phyloP scores from a whole-genome alignment of 2,329 filamentous ascomycete genomes.

The Didymella pomorum region DNA sequence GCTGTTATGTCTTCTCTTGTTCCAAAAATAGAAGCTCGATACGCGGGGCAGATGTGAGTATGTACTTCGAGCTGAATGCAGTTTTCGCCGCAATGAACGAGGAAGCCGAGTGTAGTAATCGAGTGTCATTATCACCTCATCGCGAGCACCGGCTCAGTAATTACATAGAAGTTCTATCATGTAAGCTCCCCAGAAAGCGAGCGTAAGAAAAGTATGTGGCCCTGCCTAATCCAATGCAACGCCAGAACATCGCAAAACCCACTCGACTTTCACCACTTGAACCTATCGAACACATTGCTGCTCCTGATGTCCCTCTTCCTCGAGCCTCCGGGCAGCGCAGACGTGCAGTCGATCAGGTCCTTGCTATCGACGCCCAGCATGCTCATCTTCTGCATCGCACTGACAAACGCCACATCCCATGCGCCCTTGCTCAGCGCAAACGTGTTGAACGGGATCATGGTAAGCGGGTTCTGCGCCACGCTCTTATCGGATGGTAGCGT shows the following conservation, averaged over 20 bases:
- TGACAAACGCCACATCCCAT: slow-evolving; percentile 46
- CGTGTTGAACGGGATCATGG: slow-evolving; percentile 28
- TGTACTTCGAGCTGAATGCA: too few species aligned
- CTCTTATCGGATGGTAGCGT: slow-evolving; percentile 41
- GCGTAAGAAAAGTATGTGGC: slow-evolving; percentile 5
- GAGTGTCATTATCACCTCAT: slow-evolving; percentile 2
- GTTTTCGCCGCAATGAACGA: too few species aligned
- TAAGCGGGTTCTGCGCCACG: slow-evolving; percentile 35
- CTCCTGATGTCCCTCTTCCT: slow-evolving; percentile 43
- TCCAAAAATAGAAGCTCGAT: too few species aligned
- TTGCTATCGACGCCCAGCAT: slow-evolving; percentile 41
- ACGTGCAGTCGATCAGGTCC: slow-evolving; percentile 45
- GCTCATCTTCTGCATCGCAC: slow-evolving; percentile 48
- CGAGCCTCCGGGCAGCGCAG: slow-evolving; percentile 42
- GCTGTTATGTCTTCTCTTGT: too few species aligned
- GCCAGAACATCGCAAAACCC: not conserved
- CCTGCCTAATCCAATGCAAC: not conserved
- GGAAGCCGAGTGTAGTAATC: too few species aligned
- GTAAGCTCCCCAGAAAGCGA: not conserved
- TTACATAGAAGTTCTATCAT: slow-evolving; percentile 7
- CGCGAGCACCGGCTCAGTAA: not conserved
- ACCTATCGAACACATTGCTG: slow-evolving; percentile 38
- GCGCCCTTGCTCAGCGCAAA: slow-evolving; percentile 39
- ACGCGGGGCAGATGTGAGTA: too few species aligned
- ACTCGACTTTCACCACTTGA: slow-evolving; percentile 21